A percentile compares a stretch with the other conserved stretches of the same genome.
phyloP scores from a whole-genome alignment of 768 basidiomycete genomes.

The Lactarius trivialis region DNA sequence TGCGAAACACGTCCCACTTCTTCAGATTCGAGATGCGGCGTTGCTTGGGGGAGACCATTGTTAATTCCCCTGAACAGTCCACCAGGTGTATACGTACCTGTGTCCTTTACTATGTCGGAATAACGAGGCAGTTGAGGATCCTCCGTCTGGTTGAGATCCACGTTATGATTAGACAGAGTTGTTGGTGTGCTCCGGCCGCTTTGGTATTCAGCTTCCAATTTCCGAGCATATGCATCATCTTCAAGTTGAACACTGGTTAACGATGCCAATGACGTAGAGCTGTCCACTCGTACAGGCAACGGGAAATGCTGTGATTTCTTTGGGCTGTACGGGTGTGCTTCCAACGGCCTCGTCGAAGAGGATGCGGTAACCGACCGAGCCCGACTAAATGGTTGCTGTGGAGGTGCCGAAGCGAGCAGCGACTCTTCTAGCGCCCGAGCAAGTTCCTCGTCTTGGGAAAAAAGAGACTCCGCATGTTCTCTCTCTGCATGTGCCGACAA shows the following conservation, averaged over 20 bases:
- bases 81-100: neutral
- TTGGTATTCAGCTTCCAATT: conserved; percentile 36
- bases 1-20: neutral
- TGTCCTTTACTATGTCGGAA: neutral
- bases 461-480: neutral
- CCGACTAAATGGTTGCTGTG: neutral
- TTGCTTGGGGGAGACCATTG: neutral
- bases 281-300: neutral
- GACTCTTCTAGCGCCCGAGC: conserved; percentile 19
- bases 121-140: neutral
- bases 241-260: conserved; percentile 25
- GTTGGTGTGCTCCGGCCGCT: conserved; percentile 16
- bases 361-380: neutral
- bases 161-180: neutral
- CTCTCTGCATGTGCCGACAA: conserved; percentile 35
- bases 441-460: conserved; percentile 8
- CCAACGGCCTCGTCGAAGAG: neutral
- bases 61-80: neutral
- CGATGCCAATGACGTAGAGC: neutral
- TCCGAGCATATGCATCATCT: conserved; percentile 42
- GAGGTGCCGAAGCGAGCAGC: neutral
- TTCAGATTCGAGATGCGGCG: neutral
- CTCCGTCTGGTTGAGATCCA: neutral
- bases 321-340: neutral
- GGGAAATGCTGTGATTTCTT: neutral